Evolutionary conservation across 2,329 filamentous ascomycete species (phyloP), one percentile per base, ranked within the genome.

Genomic region (Penicillium aurantiogriseum): DNA sequence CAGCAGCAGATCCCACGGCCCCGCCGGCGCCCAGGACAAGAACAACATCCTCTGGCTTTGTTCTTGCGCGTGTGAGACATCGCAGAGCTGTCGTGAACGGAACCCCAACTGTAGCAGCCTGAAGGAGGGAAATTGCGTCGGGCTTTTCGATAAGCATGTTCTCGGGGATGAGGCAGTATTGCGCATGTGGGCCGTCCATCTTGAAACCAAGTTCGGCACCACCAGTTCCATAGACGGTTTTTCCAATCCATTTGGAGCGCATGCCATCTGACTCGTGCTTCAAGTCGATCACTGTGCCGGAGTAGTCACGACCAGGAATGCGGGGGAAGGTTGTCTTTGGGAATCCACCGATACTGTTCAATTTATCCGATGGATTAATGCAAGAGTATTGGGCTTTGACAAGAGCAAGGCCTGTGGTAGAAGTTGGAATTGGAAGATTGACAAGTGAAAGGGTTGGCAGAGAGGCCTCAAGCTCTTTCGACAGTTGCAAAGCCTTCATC

Each of bases 281-380:
- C 13, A 50, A 51, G 39, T 69, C 61, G 31, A 74, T 44, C 13
- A 67, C 65, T 19, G 60, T 58, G 5, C 70, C 72, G 8, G 69
- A 66, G 38, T 69, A 73, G 54, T 74, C 72, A 17, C 69, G 69
- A 43, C 73, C 69, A 21, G 67, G 68, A 17, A 75, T 61, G 6
- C 62, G 56, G 2, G 65, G 66, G 17, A 59, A 69, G 1, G 62
- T 67, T 3, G 69, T 72, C 49, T 60, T 63, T 19, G 71, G 67
- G 42, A 74, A 72, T 10, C 61, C 58, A n/a, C 71, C 72, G 43
- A 70, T 62, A 4, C 62, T 59, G 51, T 74, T 74, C 19, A 71
- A 64, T 45, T 64, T 61, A 57, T 73, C 71, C 38, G 65, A 67
- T 17, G 71, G 69, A 25, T 71, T 62, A 29, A 73, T 66, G 36